A percentile compares a stretch with the other conserved stretches of the same genome.
phyloP scores from a whole-genome alignment of 768 basidiomycete genomes.

The Suillus occidentalis region DNA sequence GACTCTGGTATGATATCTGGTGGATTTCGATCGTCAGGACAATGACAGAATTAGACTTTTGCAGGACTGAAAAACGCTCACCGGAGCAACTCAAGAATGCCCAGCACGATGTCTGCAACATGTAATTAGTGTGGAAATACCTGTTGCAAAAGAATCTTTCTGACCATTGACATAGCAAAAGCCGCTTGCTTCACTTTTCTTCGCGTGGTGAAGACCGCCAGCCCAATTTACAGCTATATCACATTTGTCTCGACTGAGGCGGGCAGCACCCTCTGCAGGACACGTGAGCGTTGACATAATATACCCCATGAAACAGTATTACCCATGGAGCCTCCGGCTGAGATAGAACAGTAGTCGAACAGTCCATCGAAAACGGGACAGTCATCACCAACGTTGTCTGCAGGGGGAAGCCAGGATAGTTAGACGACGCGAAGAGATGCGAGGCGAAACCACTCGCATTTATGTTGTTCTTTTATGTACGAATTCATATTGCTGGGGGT shows the following conservation, averaged over 20 bases:
- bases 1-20: conserved; percentile 88
- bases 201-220: conserved; percentile 96
- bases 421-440: neutral
- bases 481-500: conserved; percentile 94
- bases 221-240: conserved; percentile 99
- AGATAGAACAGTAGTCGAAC: conserved; percentile 99
- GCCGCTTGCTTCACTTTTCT: conserved; percentile 98
- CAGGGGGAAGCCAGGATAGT: conserved; percentile 1
- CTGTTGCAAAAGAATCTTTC: neutral
- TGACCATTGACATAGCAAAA: conserved; percentile 98
- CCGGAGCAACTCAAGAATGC: conserved; percentile 92
- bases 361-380: conserved; percentile 98
- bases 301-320: conserved; percentile 25
- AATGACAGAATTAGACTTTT: neutral
- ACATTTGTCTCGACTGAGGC: conserved; percentile 93
- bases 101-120: conserved; percentile 89
- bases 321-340: conserved; percentile 99
- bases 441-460: conserved; percentile 58
- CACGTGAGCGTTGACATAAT: conserved; percentile 5
- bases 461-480: conserved; percentile 92
- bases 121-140: neutral
- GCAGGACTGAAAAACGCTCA: conserved; percentile 32
- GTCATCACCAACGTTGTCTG: conserved; percentile 98
- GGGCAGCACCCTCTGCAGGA: conserved; percentile 87
- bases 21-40: neutral